These are phyloP conservation scores for Carex scoparia DNA, from an alignment of 176 grass and related monocot species.

Conservation along the genomic window DNA sequence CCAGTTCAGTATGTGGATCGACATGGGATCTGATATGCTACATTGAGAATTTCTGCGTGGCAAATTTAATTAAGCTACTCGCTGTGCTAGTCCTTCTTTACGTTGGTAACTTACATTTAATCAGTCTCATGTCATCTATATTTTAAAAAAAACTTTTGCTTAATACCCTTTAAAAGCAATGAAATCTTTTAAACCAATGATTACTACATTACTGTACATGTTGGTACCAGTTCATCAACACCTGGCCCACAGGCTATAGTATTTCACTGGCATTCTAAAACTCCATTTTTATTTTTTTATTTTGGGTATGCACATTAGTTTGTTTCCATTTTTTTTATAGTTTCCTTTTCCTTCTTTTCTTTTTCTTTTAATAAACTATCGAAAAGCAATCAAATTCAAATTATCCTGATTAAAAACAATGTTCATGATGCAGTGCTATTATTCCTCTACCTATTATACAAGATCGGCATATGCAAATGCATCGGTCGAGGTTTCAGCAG, in stretches of 20 bases:
- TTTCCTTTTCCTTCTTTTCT: neutral
- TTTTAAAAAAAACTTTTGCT: neutral
- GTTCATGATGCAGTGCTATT: conserved; percentile 35
- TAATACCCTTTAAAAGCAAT: neutral
- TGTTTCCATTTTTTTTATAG: neutral
- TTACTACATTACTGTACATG: neutral
- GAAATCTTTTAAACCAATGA: neutral
- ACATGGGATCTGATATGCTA: conserved; percentile 65
- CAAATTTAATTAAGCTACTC: conserved; percentile 42
- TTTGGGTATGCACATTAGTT: neutral
- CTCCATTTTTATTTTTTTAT: neutral
- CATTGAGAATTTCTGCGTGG: conserved; percentile 54
- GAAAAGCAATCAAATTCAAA: neutral
- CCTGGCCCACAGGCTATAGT: neutral
- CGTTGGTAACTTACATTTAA: conserved; percentile 29
- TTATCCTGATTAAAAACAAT: neutral
- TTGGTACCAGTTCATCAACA: neutral
- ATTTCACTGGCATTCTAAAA: neutral
- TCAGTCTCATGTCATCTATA: neutral
- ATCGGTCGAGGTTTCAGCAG: conserved; percentile 22
- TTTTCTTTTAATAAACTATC: neutral
- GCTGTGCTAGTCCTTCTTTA: conserved; percentile 44
- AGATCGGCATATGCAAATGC: conserved; percentile 42
- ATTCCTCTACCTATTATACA: conserved; percentile 49
- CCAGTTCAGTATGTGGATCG: conserved; percentile 37